Base-by-base conservation (phyloP, 2,329 filamentous ascomycete genomes). In the Diaporthe citrichinensis region DNA sequence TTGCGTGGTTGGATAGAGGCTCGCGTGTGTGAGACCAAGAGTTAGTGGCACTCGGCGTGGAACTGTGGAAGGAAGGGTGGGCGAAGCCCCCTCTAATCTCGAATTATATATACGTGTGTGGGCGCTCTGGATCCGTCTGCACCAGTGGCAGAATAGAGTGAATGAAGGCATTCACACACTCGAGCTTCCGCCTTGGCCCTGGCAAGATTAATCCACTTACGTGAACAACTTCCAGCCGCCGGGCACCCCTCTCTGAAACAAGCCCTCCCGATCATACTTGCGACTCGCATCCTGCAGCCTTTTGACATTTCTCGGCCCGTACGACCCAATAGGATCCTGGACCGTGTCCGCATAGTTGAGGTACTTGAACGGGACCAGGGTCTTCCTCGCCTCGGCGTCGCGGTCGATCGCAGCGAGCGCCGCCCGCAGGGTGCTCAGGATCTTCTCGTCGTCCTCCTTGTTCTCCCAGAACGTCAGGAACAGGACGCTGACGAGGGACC, bases 181-280 rank as follows among this genome's bases (percentile, higher is more conserved):
- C 36, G 10, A 39, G 5, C 36, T 39, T 39, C 36, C 39, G 8
- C 7, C 39, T 41, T 41, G 39, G 6, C 39, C 39, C 10, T 41
- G 36, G 36, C 10, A 39, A 39, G 36, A 39, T 39, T 41, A 53
- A 53, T 14, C 49, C 49, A 53, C 49, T 53, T 14, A 25, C 49
- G 1, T 28, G 23, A 74, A 76, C 5, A 74, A 41, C 44, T 74
- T 76, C 57, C 67, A 76, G 10, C 75, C 75, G 2, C 76, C 76
- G 10, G 74, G 76, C 3, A 76, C 44, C n/a, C 61, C 72, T 17
- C 53, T 75, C 58, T 77, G 77, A 31, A 78, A 78, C 14, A 78
- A 12, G 2, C 76, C 76, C 17, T 53, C n/a, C n/a, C 53, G 62
- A 39, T 71, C 72, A 44, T 74, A 71, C 41, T 61, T 53, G 20